A percentile compares a stretch with the other conserved stretches of the same genome.
Evolutionary conservation across 1,284 basidiomycete genomes (phyloP).

Genomic region (Pseudomicrostroma phylloplanum): DNA sequence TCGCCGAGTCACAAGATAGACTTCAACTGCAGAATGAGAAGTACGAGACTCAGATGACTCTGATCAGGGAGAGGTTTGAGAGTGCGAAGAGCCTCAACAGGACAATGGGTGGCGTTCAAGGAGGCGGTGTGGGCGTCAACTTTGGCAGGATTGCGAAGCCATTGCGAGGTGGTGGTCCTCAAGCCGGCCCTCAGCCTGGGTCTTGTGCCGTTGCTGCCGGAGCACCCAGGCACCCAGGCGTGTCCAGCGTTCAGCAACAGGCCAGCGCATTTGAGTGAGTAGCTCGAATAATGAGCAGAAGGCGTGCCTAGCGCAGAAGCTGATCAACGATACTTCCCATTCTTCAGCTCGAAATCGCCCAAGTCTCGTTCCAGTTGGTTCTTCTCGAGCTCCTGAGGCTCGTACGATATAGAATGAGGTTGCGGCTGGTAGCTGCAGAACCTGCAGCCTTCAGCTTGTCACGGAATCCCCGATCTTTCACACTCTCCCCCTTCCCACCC

Average conservation of each 20-base stretch:
- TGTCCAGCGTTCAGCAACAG: slow-evolving; percentile 6
- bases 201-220: not conserved
- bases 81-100: slow-evolving; percentile 70
- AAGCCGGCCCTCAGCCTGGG: slow-evolving; percentile 1
- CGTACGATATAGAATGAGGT: too few species aligned
- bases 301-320: not conserved
- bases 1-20: slow-evolving; percentile 87
- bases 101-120: not conserved
- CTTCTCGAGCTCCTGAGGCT: slow-evolving; percentile 12
- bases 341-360: slow-evolving; percentile 11
- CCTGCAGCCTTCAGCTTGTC: too few species aligned
- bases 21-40: slow-evolving; percentile 87
- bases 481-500: too few species aligned
- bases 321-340: not conserved
- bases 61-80: slow-evolving; percentile 82
- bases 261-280: slow-evolving; percentile 4
- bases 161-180: slow-evolving; percentile 13
- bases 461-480: too few species aligned
- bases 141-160: slow-evolving; percentile 19
- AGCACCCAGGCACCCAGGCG: not conserved
- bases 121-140: not conserved
- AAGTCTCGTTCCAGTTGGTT: slow-evolving; percentile 14
- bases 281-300: not conserved
- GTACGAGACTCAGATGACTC: slow-evolving; percentile 84
- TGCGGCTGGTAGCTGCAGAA: too few species aligned